Evolutionary conservation across 495 filamentous ascomycete genomes (phyloP), one percentile per base, ranked within the genome.

Genomic region (Diplogelasinospora grovesii): DNA sequence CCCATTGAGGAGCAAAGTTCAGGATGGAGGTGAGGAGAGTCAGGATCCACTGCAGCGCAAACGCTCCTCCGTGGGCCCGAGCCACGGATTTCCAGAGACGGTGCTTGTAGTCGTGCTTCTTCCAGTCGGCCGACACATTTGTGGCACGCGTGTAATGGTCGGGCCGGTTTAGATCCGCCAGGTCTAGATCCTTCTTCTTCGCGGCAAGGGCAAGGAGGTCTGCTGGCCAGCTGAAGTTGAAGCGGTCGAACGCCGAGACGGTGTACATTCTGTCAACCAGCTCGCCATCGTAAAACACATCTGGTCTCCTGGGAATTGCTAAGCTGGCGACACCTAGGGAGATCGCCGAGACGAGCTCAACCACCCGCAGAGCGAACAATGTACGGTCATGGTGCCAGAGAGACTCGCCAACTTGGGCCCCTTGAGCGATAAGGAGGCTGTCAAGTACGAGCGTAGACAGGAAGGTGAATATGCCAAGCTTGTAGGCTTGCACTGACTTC

Each of bases 1-100:
- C 77, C 38, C 82, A 71, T 47, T 87, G 84, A 1, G 86, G 86
- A 0, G 73, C 74, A 39, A 88, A 85, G 28, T 73, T 75, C 3
- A 81, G 54, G 20, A 81, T 54, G 4, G 76, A 74, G 22, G 66
- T 63, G 5, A 71, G 18, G 0, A 79, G 15, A 3, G 74, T 77
- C 10, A 85, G 53, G 10, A 56, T 14, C 46, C 68, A 74, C 51
- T 87, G 82, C 5, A 74, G 26, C 0, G 66, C 29, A 22, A 89
- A 63, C 0, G 65, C 52, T 10, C 55, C 50, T 46, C 68, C 71
- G 52, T 89, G 77, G 9, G 69, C 69, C 5, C 65, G 27, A 1
- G 81, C 48, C 6, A 89, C 46, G 6, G 72, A 71, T 28, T 75
- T 65, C 78, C 82, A 86, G 3, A 88, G 65, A 20, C 61, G 70